A percentile compares a stretch with the other conserved stretches of the same genome.
phyloP scores from a whole-genome alignment of 192 early-diverging fungal genomes.

The Gamsiella multidivaricata region DNA sequence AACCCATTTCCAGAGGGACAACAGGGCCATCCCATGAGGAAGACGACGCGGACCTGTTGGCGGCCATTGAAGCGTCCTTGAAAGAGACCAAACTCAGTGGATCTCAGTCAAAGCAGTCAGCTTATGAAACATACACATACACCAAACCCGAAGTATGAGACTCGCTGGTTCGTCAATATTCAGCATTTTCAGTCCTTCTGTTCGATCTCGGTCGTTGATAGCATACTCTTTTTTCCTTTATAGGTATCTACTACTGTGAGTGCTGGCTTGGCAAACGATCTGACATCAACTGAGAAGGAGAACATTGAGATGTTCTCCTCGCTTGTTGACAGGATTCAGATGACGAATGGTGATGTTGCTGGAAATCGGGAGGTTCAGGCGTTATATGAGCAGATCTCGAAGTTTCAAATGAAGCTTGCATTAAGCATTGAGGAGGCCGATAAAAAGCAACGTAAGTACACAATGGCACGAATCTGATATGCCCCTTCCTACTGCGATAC shows the following conservation, averaged over 20 bases:
- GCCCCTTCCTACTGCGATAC: no score
- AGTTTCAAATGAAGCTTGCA: conserved; percentile 87
- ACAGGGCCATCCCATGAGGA: conserved; percentile 52
- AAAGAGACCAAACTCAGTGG: conserved; percentile 64
- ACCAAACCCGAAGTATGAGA: conserved; percentile 25
- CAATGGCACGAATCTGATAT: no score
- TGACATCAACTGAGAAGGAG: conserved; percentile 84
- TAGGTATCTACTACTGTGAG: background rate
- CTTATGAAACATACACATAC: conserved; percentile 37
- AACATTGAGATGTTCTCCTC: conserved; percentile 92
- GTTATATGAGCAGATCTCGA: conserved; percentile 87
- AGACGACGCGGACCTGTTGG: conserved; percentile 76
- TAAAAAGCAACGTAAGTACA: conserved; percentile 78
- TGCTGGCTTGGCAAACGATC: conserved; percentile 60
- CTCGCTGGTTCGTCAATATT: no score
- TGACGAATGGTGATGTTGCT: conserved; percentile 79
- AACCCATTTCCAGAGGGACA: background rate
- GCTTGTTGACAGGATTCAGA: conserved; percentile 83
- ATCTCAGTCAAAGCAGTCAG: conserved; percentile 6
- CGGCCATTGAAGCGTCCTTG: conserved; percentile 84
- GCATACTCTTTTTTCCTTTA: background rate
- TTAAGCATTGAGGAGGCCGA: conserved; percentile 78
- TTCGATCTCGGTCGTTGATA: no score
- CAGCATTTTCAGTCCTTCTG: no score
- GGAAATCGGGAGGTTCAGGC: conserved; percentile 83